A percentile compares a stretch with the other conserved stretches of the same genome.
phyloP scores from a whole-genome alignment of 2,329 filamentous ascomycete species.

The Zasmidium cellare region DNA sequence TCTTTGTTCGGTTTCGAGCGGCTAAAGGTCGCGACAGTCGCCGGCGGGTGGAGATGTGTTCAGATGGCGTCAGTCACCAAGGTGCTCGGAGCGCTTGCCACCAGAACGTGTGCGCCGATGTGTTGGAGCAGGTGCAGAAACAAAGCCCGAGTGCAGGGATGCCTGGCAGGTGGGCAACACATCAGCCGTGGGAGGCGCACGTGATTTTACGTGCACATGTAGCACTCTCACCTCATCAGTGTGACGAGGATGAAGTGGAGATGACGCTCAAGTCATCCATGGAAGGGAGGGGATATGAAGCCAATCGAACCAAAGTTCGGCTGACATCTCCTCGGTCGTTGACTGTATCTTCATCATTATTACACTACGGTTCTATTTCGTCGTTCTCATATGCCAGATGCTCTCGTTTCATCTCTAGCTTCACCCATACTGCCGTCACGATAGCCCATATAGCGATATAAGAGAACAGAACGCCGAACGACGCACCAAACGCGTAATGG shows the following conservation, averaged over 20 bases:
- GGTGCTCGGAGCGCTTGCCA: background rate
- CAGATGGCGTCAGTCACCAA: background rate
- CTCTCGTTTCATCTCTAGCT: slow-evolving; percentile 32
- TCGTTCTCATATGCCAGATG: slow-evolving; percentile 30
- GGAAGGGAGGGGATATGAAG: no score
- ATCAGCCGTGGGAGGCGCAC: background rate
- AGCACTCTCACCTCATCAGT: no score
- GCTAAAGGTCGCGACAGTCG: background rate
- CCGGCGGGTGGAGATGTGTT: background rate
- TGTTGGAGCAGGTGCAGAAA: no score
- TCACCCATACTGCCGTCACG: slow-evolving; percentile 24
- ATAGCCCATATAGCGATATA: slow-evolving; percentile 32
- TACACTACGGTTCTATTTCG: slow-evolving; percentile 15
- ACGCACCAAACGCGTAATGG: slow-evolving; percentile 32
- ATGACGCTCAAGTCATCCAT: no score
- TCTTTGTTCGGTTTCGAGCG: slow-evolving; percentile 2
- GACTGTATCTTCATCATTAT: background rate
- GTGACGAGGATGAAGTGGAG: no score
- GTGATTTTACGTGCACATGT: background rate
- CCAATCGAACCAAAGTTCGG: no score
- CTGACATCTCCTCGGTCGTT: no score
- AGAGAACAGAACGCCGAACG: slow-evolving; percentile 30
- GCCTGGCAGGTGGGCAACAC: no score
- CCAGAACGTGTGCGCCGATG: no score
- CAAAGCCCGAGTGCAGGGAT: no score